These are phyloP conservation scores for Trametes maxima DNA, from an alignment of 768 basidiomycete species.

Conservation along the genomic window DNA sequence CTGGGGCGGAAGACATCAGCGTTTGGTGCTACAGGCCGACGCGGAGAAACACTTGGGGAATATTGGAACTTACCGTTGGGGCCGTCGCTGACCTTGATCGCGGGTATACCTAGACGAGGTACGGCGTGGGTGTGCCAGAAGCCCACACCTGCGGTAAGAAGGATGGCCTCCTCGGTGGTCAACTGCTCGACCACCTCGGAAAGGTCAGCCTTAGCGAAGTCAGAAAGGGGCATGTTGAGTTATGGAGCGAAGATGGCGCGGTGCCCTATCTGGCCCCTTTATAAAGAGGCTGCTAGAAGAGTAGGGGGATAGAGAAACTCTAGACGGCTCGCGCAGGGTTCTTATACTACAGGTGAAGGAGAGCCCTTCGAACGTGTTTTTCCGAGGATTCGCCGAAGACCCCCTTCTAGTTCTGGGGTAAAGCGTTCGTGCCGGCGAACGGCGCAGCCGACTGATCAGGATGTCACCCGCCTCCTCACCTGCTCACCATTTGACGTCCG, in stretches of 20 bases:
- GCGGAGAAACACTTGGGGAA: not conserved
- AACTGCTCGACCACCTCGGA: conserved; percentile 63
- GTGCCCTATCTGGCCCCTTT: not conserved
- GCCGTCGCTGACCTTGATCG: conserved; percentile 80
- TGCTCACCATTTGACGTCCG: conserved; percentile 1
- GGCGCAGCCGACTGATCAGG: conserved; percentile 15
- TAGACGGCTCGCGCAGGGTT: not conserved
- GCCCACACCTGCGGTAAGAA: conserved; percentile 71
- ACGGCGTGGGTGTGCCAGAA: conserved; percentile 76
- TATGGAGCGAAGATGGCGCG: not conserved
- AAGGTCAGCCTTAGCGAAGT: conserved; percentile 66
- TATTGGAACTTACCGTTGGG: conserved; percentile 59
- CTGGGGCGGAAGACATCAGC: conserved; percentile 27
- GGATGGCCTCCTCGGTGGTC: conserved; percentile 74
- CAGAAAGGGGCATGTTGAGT: conserved; percentile 60
- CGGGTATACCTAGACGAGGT: conserved; percentile 67
- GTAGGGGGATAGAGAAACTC: not conserved
- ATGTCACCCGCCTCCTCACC: not conserved
- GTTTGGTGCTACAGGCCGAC: not conserved
- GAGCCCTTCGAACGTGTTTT: not conserved
- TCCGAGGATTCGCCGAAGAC: conserved; percentile 17
- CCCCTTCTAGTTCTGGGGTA: conserved; percentile 17
- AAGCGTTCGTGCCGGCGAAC: conserved; percentile 11
- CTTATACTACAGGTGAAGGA: conserved; percentile 5
- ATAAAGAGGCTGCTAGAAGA: not conserved